These are phyloP conservation scores for Psilocybe azurescens DNA, from an alignment of 768 basidiomycete species.

Conservation along the genomic window DNA sequence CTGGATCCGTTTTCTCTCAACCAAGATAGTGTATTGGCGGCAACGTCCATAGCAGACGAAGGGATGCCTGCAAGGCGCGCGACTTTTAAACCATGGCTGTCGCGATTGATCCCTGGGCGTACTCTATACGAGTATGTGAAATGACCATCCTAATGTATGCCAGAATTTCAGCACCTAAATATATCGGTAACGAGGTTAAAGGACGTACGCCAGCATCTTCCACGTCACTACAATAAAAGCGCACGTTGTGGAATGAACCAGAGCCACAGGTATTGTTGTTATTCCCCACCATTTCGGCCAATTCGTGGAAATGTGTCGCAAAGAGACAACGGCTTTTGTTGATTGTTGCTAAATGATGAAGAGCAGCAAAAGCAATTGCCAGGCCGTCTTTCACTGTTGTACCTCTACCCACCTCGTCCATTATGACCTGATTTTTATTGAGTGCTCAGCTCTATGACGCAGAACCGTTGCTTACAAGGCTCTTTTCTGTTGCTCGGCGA, in stretches of 20 bases:
- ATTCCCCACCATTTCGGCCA: slow-evolving; percentile 83
- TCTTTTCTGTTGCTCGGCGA: slow-evolving; percentile 77
- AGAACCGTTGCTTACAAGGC: slow-evolving; percentile 61
- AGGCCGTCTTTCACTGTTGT: slow-evolving; percentile 92
- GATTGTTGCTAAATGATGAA: slow-evolving; percentile 77
- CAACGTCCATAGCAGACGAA: slow-evolving; percentile 59
- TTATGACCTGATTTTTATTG: slow-evolving; percentile 76
- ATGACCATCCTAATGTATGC: slow-evolving; percentile 59
- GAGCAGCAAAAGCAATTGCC: slow-evolving; percentile 90
- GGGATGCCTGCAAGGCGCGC: slow-evolving; percentile 90
- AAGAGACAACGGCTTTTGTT: slow-evolving; percentile 88
- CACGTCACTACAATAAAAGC: slow-evolving; percentile 91
- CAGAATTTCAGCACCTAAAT: slow-evolving; percentile 1
- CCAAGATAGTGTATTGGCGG: slow-evolving; percentile 53
- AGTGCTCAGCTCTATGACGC: background rate
- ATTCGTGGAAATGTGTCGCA: slow-evolving; percentile 98
- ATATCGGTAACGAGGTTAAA: background rate
- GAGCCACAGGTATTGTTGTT: slow-evolving; percentile 44
- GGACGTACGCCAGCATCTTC: slow-evolving; percentile 75
- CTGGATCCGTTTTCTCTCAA: slow-evolving; percentile 30
- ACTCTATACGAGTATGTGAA: slow-evolving; percentile 88
- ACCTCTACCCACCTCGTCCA: slow-evolving; percentile 99
- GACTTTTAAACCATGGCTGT: slow-evolving; percentile 92
- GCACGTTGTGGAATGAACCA: slow-evolving; percentile 63
- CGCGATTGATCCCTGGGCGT: slow-evolving; percentile 82